Percentiles rank a stretch among this genome's conserved stretches.
Evolutionary conservation across 495 filamentous ascomycete species (phyloP).

Genomic region (Xanthoparmelia taractica): DNA sequence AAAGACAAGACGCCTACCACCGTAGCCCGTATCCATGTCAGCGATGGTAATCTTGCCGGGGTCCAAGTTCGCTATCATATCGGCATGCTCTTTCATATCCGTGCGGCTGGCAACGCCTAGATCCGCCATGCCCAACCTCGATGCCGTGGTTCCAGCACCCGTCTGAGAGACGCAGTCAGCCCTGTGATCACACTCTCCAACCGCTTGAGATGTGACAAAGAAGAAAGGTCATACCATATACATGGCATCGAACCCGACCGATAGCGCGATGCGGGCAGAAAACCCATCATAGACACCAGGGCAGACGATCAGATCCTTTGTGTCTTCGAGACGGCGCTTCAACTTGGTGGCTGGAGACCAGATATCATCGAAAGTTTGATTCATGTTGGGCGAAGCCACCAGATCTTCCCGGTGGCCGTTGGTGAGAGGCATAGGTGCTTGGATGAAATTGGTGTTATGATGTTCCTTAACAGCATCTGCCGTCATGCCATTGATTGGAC

Average conservation of each 20-base stretch:
- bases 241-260: conserved; percentile 51
- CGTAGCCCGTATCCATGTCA: conserved; percentile 61
- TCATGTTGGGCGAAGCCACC: background rate
- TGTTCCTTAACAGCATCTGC: background rate
- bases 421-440: background rate
- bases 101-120: conserved; percentile 54
- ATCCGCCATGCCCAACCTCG: conserved; percentile 56
- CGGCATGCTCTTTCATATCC: conserved; percentile 58
- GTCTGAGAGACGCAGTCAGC: conserved; percentile 41
- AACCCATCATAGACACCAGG: conserved; percentile 65
- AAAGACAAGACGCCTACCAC: conserved; percentile 38
- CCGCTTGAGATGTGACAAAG: background rate
- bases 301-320: conserved; percentile 42
- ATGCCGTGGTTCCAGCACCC: conserved; percentile 59
- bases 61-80: conserved; percentile 57
- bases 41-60: conserved; percentile 55
- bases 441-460: background rate
- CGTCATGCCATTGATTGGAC: background rate
- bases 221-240: conserved; percentile 48
- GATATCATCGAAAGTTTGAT: background rate
- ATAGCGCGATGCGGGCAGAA: conserved; percentile 57
- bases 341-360: conserved; percentile 30
- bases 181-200: background rate
- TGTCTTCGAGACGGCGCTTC: conserved; percentile 33
- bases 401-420: no score